Conservation (phyloP, 257 asterid genomes). For the Ophiorrhiza pumila region DNA sequence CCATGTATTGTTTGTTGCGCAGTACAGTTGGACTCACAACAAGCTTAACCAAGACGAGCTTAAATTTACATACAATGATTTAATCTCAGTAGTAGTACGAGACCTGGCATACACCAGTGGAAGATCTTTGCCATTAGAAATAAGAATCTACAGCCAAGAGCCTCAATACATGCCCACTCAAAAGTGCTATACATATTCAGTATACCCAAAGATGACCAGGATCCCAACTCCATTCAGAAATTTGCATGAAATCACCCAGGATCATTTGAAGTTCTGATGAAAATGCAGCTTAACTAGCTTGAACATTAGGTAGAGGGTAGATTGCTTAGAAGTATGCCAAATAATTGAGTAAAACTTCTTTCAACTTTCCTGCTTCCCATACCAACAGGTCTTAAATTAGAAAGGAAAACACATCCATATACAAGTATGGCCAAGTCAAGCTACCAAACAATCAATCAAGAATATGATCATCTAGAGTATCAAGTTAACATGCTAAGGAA, state of each 20-base stretch:
- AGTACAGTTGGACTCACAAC: not conserved
- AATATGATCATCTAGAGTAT: not conserved
- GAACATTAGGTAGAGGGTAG: constrained; percentile 2
- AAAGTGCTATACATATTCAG: not conserved
- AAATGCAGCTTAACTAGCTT: constrained; percentile 3
- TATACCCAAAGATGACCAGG: not conserved
- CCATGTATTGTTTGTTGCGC: not conserved
- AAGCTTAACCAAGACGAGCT: not conserved
- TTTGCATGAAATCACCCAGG: not conserved
- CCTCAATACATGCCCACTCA: not conserved
- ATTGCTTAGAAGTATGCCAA: constrained; percentile 2
- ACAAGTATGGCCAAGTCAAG: not conserved
- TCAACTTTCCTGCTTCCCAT: constrained; percentile 1
- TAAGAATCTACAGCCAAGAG: not conserved
- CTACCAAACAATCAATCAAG: not conserved
- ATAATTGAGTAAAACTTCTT: constrained; percentile 3
- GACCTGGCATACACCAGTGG: not conserved
- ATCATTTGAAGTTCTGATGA: not conserved
- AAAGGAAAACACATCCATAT: not conserved
- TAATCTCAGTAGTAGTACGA: not conserved
- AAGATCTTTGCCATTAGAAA: not conserved
- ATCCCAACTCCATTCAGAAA: not conserved
- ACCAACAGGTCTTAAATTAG: not conserved
- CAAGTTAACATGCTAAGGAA: not conserved
- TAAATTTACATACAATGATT: not conserved